Evolutionary conservation across 768 basidiomycete genomes (phyloP), one percentile per base, ranked within the genome.

Genomic region (Agaricus sinodeliciosus): DNA sequence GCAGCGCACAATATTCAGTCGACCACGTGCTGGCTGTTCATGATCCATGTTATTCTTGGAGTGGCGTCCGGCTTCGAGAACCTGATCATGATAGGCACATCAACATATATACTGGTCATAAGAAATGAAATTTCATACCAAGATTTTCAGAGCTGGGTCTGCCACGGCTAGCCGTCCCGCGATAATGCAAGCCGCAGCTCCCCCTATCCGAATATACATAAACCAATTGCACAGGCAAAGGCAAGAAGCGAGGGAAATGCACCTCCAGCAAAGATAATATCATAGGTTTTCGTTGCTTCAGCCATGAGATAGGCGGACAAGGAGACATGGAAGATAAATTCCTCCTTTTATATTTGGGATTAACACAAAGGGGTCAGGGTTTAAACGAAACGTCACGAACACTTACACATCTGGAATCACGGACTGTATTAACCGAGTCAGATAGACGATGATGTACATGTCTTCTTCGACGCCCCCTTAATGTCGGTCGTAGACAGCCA

Each of bases 181-280:
- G 15, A 73, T 63, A 8, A 86, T 67, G 57, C 83, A 83, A 4
- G 75, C 80, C n/a, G 74, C 55, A 3, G 80, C 71, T 28, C 84
- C 84, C 35, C 77, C 76, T 77, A 49, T 43, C 48, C 39, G 31
- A 4, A 35, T 22, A 22, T 22, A 22, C 3, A 22, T 22, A 18
- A 15, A 37, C 28, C 34, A 22, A 8, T 31, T 28, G 27, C 19
- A 25, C 25, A 11, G 31, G 16, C 1, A 39, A 16, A 3, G 3
- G 27, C 15, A 46, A 9, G 37, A 15, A 39, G 36, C 13, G 7
- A 43, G 11, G 31, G 13, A 43, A 5, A 57, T 62, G 43, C 54
- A 82, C 82, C 82, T 58, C 82, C 82, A 27, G 76, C 78, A 54
- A 83, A 76, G 55, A 83, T 72, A 16, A 83, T 72, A 55, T 82